These are phyloP conservation scores for Colletotrichum euphorbiae DNA, from an alignment of 2,329 filamentous ascomycete species.

Conservation along the genomic window DNA sequence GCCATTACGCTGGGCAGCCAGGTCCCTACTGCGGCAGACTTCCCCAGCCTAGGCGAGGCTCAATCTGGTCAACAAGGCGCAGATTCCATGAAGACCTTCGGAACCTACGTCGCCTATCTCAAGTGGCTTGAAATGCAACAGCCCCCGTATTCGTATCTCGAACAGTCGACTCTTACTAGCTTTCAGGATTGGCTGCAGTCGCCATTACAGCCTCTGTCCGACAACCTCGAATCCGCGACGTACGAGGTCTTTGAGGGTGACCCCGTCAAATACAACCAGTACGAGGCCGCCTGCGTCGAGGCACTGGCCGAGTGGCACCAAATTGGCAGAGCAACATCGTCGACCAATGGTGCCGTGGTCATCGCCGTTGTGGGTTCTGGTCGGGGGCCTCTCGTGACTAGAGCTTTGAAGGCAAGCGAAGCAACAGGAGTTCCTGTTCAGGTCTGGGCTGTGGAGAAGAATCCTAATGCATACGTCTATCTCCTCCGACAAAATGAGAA, in stretches of 20 bases:
- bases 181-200: constrained; percentile 97
- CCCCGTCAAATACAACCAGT: constrained; percentile 97
- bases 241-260: constrained; percentile 99
- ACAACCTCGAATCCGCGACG: constrained; percentile 96
- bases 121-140: constrained; percentile 87
- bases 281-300: constrained; percentile 84
- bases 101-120: constrained; percentile 79
- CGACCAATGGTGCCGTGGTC: constrained; percentile 77
- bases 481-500: constrained; percentile 86
- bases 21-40: constrained; percentile 61
- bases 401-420: constrained; percentile 84
- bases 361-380: constrained; percentile 95
- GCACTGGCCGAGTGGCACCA: constrained; percentile 84
- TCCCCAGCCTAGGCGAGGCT: constrained; percentile 79
- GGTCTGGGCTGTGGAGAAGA: constrained; percentile 96
- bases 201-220: constrained; percentile 91
- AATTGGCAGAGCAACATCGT: constrained; percentile 79
- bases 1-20: constrained; percentile 43
- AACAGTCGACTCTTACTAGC: constrained; percentile 63
- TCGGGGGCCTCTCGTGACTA: constrained; percentile 89
- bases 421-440: constrained; percentile 82
- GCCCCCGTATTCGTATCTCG: constrained; percentile 66
- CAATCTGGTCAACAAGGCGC: constrained; percentile 47
- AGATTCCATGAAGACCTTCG: constrained; percentile 41
- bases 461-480: constrained; percentile 96